These are phyloP conservation scores for Syzygium syzygioides DNA, from an alignment of 441 rosid species.

Conservation along the genomic window DNA sequence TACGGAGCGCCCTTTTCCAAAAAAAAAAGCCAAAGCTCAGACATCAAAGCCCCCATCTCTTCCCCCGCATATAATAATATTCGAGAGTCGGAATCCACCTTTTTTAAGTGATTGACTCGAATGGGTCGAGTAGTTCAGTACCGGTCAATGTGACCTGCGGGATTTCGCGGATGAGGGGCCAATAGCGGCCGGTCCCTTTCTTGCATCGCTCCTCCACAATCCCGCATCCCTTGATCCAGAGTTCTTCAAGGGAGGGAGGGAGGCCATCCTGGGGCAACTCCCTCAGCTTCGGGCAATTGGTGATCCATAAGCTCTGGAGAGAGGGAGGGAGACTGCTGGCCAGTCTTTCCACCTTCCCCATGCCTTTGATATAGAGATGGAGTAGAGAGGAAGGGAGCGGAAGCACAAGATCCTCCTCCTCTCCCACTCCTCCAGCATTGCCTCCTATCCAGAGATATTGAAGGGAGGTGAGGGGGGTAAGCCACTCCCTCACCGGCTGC, in stretches of 20 bases:
- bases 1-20: no score
- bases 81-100: background rate
- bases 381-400: background rate
- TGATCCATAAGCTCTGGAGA: rapidly evolving
- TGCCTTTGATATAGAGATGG: rapidly evolving
- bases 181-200: background rate
- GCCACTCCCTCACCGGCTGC: background rate
- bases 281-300: background rate
- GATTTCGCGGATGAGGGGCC: background rate
- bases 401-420: background rate
- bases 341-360: background rate
- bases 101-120: rapidly evolving
- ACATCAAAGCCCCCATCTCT: no score
- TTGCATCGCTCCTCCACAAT: background rate
- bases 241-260: background rate
- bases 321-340: background rate
- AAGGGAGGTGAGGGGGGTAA: rapidly evolving
- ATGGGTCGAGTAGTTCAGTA: no score
- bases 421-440: background rate
- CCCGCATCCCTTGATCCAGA: rapidly evolving
- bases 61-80: no score
- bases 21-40: no score
- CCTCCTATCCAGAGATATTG: rapidly evolving
- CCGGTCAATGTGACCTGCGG: no score
- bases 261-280: background rate